These are phyloP conservation scores for Babesia divergens DNA, from an alignment of 169 alveolate species.

Conservation along the genomic window DNA sequence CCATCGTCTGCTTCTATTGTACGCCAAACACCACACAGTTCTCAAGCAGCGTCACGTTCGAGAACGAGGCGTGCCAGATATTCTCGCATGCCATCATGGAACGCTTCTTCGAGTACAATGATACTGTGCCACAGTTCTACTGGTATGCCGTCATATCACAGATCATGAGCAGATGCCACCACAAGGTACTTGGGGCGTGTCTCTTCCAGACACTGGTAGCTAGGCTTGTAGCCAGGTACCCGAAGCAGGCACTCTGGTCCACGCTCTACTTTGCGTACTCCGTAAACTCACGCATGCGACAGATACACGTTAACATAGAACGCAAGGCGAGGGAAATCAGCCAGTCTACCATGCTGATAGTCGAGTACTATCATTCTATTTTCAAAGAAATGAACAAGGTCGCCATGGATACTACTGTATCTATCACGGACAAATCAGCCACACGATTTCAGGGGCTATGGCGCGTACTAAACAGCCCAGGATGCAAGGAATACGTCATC, in stretches of 20 bases:
- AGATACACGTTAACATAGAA: slow-evolving; percentile 27
- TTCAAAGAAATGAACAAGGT: slow-evolving; percentile 38
- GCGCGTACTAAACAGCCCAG: slow-evolving; percentile 19
- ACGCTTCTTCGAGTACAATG: slow-evolving; percentile 2
- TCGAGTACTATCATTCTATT: slow-evolving; percentile 34
- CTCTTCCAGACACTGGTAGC: slow-evolving; percentile 67
- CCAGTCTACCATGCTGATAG: not conserved
- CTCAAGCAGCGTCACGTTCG: slow-evolving; percentile 17
- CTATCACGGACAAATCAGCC: slow-evolving; percentile 38
- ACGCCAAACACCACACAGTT: slow-evolving; percentile 46
- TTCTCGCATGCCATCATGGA: slow-evolving; percentile 39
- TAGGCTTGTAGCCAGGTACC: slow-evolving; percentile 52
- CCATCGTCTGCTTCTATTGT: slow-evolving; percentile 49
- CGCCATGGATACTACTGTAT: slow-evolving; percentile 34
- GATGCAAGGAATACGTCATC: slow-evolving; percentile 16
- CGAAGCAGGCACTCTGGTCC: slow-evolving; percentile 70
- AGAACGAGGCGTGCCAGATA: slow-evolving; percentile 40
- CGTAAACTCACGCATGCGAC: slow-evolving; percentile 19
- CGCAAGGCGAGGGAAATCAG: slow-evolving; percentile 13
- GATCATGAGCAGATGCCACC: slow-evolving; percentile 69
- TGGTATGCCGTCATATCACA: slow-evolving; percentile 72
- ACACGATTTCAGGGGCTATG: slow-evolving; percentile 25
- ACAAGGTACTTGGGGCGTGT: slow-evolving; percentile 58
- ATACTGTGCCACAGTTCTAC: slow-evolving; percentile 27
- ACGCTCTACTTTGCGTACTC: slow-evolving; percentile 60